Conservation (phyloP, 805 yeast species). For the Spathaspora boniae region DNA sequence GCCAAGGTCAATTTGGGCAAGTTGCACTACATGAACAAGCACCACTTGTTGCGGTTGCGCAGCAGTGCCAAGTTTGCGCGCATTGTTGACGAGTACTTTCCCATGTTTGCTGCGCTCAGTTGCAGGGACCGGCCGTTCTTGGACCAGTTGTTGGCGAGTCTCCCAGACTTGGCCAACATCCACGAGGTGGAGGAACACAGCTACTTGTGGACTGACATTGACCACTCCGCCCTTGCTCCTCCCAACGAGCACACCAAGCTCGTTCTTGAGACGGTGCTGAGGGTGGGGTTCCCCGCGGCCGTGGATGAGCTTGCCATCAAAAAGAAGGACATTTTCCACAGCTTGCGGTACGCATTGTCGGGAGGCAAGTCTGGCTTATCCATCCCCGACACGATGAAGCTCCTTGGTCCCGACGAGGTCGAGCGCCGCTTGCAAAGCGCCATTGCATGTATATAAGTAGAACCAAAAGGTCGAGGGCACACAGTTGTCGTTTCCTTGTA, state of each 20-base stretch:
- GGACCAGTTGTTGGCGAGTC: conserved; percentile 33
- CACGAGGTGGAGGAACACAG: conserved; percentile 45
- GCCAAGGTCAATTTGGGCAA: conserved; percentile 85
- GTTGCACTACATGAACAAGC: conserved; percentile 72
- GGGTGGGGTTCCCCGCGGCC: conserved; percentile 8
- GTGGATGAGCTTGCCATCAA: conserved; percentile 9
- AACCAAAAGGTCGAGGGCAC: too few relatives aligned
- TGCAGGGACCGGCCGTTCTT: conserved; percentile 21
- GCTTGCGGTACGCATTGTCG: conserved; percentile 64
- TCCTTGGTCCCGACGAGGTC: conserved; percentile 48
- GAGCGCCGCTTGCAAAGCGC: conserved; percentile 21
- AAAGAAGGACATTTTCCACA: conserved; percentile 49
- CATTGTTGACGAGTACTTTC: conserved; percentile 31
- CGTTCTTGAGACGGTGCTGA: conserved; percentile 1
- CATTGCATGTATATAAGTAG: conserved; percentile 7
- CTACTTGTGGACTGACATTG: conserved; percentile 45
- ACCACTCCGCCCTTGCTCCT: conserved; percentile 20
- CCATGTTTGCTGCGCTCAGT: conserved; percentile 14
- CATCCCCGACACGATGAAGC: conserved; percentile 51
- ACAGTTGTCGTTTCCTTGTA: too few relatives aligned
- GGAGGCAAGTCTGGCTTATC: conserved; percentile 71
- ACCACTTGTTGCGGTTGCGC: conserved; percentile 50
- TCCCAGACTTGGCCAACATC: conserved; percentile 49
- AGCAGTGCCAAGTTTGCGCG: conserved; percentile 20
- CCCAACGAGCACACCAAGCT: conserved; percentile 1